A percentile compares a stretch with the other conserved stretches of the same genome.
phyloP scores from a whole-genome alignment of 2,329 filamentous ascomycete species.

The Sporothrix variecibatus region DNA sequence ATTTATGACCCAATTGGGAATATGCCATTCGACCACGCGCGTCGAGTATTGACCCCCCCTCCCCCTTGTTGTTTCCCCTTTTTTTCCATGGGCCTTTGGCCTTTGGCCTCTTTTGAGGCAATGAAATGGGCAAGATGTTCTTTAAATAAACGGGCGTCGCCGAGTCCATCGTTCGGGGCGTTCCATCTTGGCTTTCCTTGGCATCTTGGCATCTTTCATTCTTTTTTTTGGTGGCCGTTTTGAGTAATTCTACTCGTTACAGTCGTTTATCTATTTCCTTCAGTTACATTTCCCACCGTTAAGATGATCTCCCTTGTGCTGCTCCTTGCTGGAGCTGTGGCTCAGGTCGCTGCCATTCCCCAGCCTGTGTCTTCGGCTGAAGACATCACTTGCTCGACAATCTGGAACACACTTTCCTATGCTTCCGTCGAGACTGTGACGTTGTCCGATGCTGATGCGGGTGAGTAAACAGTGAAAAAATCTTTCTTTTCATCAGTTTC shows the following conservation, averaged over 20 bases:
- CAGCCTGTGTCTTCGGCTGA: neutral
- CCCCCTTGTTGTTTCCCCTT: neutral
- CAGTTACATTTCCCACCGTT: neutral
- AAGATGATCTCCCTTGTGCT: neutral
- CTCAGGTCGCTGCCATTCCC: neutral
- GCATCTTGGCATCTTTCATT: neutral
- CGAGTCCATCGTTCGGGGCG: neutral
- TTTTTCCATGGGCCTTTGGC: neutral
- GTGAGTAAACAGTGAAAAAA: neutral
- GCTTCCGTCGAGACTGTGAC: neutral
- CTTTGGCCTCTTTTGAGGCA: no score
- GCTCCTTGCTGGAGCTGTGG: neutral
- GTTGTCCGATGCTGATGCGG: neutral
- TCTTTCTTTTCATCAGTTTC: no score
- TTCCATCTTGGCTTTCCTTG: neutral
- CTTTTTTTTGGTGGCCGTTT: neutral
- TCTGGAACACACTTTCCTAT: neutral
- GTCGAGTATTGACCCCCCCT: neutral
- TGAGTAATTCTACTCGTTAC: neutral
- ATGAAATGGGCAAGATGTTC: neutral
- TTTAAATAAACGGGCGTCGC: neutral
- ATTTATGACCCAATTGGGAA: neutral
- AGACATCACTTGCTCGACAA: neutral
- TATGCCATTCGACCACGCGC: neutral
- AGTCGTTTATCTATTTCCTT: neutral